Percentiles rank a stretch among this genome's conserved stretches.
These are phyloP conservation scores for Hypoxylon lenormandii DNA, from an alignment of 495 filamentous ascomycete genomes.

Conservation along the genomic window DNA sequence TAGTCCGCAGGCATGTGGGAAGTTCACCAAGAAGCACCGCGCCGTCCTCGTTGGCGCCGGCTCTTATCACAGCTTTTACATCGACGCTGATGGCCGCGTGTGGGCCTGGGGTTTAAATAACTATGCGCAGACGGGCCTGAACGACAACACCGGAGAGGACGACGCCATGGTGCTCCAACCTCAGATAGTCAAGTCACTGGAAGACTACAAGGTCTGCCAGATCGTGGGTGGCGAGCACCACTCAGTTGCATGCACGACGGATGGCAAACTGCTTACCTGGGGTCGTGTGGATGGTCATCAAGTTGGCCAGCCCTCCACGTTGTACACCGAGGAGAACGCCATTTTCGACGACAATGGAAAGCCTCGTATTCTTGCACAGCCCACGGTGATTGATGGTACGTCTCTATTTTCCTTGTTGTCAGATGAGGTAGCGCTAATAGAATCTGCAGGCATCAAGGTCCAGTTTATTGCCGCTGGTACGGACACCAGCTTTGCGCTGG, in stretches of 20 bases:
- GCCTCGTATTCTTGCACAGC: slow-evolving; percentile 69
- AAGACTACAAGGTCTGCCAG: slow-evolving; percentile 61
- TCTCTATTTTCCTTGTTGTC: neutral
- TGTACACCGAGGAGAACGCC: slow-evolving; percentile 66
- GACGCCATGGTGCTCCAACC: slow-evolving; percentile 63
- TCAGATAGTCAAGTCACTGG: slow-evolving; percentile 63
- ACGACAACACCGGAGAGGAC: slow-evolving; percentile 72
- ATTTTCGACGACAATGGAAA: slow-evolving; percentile 66
- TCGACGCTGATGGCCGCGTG: slow-evolving; percentile 74
- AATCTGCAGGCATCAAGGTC: slow-evolving; percentile 32
- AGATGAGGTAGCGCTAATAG: slow-evolving; percentile 29
- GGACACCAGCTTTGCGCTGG: slow-evolving; percentile 70
- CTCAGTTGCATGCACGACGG: slow-evolving; percentile 66
- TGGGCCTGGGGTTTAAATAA: slow-evolving; percentile 88
- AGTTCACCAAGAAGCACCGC: slow-evolving; percentile 70
- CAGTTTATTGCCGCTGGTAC: slow-evolving; percentile 59
- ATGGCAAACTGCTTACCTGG: slow-evolving; percentile 71
- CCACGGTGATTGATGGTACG: slow-evolving; percentile 60
- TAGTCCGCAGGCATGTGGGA: slow-evolving; percentile 72
- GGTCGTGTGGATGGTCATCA: slow-evolving; percentile 72
- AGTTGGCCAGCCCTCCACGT: slow-evolving; percentile 62
- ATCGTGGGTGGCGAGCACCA: slow-evolving; percentile 76
- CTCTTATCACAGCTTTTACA: slow-evolving; percentile 77
- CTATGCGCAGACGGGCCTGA: slow-evolving; percentile 81
- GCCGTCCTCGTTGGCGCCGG: slow-evolving; percentile 68